Percentiles rank a stretch among this genome's conserved stretches.
phyloP scores from a whole-genome alignment of 148 eudicot species.

The Linanthus parryae region DNA sequence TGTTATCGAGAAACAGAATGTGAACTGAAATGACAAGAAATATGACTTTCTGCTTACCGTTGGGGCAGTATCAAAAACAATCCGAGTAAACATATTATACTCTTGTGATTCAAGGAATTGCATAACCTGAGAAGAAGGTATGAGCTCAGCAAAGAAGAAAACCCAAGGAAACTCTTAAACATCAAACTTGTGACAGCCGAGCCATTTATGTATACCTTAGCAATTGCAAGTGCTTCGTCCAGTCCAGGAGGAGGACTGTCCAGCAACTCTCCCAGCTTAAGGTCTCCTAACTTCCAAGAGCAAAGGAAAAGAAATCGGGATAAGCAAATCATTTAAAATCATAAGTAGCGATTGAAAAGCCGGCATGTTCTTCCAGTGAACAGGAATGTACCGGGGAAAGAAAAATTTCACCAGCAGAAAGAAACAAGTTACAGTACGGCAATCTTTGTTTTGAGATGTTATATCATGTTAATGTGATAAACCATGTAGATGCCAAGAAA shows the following conservation, averaged over 20 bases:
- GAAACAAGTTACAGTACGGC: no score
- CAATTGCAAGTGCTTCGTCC: constrained; percentile 95
- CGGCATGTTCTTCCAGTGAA: no score
- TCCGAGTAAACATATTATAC: constrained; percentile 79
- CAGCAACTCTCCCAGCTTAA: constrained; percentile 92
- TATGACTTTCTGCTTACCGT: constrained; percentile 44
- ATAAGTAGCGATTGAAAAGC: no score
- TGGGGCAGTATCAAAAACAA: constrained; percentile 94
- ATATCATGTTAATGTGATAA: no score
- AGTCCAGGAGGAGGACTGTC: constrained; percentile 98
- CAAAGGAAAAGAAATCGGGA: constrained; percentile 3
- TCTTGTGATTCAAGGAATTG: constrained; percentile 87
- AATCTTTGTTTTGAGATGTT: no score
- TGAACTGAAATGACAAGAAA: neutral
- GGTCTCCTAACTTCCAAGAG: constrained; percentile 59
- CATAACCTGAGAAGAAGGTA: constrained; percentile 53
- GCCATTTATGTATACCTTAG: constrained; percentile 41
- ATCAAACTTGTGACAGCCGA: neutral
- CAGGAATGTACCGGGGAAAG: no score
- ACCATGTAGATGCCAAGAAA: no score
- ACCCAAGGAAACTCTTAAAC: no score
- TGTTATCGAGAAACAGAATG: neutral
- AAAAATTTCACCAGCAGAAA: no score
- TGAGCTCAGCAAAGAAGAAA: constrained; percentile 17
- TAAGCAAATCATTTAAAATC: neutral